Evolutionary conservation across 139 green algal species (phyloP).

Genomic region (Tetraselmis chui): DNA sequence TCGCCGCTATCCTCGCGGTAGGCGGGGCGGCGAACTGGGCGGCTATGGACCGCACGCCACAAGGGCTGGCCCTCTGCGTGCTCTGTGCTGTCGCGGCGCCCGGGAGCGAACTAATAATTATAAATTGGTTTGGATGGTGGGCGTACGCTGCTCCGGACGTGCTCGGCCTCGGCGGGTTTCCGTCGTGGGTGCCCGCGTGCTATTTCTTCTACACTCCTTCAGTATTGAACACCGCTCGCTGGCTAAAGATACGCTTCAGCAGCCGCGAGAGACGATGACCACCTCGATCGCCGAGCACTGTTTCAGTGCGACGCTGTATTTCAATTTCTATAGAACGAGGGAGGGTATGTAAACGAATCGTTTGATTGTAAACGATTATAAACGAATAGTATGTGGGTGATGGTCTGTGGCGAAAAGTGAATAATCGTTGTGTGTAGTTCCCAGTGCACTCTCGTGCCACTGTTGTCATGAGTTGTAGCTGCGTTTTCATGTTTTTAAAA

Average conservation of each 20-base stretch:
- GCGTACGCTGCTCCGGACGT: slow-evolving; percentile 44
- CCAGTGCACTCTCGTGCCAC: no score
- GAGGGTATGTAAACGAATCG: no score
- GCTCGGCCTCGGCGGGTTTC: slow-evolving; percentile 22
- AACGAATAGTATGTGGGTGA: no score
- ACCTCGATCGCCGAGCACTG: no score
- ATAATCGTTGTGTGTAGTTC: no score
- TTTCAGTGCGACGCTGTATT: no score
- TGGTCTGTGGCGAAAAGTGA: no score
- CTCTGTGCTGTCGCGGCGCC: slow-evolving; percentile 48
- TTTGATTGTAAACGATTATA: no score
- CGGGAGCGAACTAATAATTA: slow-evolving; percentile 41
- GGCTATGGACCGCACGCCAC: slow-evolving; percentile 36
- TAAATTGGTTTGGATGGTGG: slow-evolving; percentile 36
- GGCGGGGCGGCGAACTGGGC: slow-evolving; percentile 30
- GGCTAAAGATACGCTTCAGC: neutral
- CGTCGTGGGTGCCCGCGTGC: slow-evolving; percentile 28
- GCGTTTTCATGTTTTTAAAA: no score
- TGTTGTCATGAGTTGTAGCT: no score
- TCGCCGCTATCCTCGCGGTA: slow-evolving; percentile 26
- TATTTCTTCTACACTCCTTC: slow-evolving; percentile 48
- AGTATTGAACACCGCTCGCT: slow-evolving; percentile 23
- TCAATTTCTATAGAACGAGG: no score
- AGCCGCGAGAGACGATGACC: no score
- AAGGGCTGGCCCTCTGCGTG: slow-evolving; percentile 38